Evolutionary conservation across 2,329 filamentous ascomycete species (phyloP).

Genomic region (Cladophialophora yegresii): DNA sequence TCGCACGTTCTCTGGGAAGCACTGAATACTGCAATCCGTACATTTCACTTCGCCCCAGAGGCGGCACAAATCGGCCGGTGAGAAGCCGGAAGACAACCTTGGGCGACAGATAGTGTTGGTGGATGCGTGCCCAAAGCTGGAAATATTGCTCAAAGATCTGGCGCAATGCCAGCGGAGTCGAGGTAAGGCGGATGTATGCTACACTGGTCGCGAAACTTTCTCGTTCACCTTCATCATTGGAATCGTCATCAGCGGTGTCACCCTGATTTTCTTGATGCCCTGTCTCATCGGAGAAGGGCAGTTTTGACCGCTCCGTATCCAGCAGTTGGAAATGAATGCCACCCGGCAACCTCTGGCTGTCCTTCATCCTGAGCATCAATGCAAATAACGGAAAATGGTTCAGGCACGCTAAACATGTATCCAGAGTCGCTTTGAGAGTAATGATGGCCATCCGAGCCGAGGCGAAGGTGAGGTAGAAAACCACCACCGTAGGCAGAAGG

Average conservation of each 20-base stretch:
- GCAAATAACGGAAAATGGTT: slow-evolving; percentile 99
- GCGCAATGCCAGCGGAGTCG: slow-evolving; percentile 83
- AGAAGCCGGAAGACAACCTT: slow-evolving; percentile 83
- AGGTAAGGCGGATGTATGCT: slow-evolving; percentile 53
- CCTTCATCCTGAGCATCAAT: slow-evolving; percentile 92
- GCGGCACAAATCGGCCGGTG: slow-evolving; percentile 89
- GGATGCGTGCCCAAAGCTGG: slow-evolving; percentile 85
- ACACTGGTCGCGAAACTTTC: slow-evolving; percentile 25
- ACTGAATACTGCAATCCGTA: slow-evolving; percentile 98
- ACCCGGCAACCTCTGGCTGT: slow-evolving; percentile 85
- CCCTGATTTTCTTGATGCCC: slow-evolving; percentile 8
- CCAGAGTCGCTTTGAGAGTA: slow-evolving; percentile 82
- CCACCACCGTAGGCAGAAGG: slow-evolving; percentile 86
- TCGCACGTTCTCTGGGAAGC: slow-evolving; percentile 78
- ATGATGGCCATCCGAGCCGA: slow-evolving; percentile 94
- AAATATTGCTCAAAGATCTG: slow-evolving; percentile 98
- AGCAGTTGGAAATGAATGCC: slow-evolving; percentile 39
- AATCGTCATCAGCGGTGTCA: slow-evolving; percentile 5
- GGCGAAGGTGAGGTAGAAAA: slow-evolving; percentile 97
- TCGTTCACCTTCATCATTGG: slow-evolving; percentile 15
- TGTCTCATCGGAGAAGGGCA: slow-evolving; percentile 19
- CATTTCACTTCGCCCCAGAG: slow-evolving; percentile 89
- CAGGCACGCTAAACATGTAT: slow-evolving; percentile 87
- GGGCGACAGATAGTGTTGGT: slow-evolving; percentile 91
- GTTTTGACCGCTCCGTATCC: slow-evolving; percentile 19